Evolutionary conservation across 345 rosid genomes (phyloP).

Genomic region (Dipteronia dyeriana): DNA sequence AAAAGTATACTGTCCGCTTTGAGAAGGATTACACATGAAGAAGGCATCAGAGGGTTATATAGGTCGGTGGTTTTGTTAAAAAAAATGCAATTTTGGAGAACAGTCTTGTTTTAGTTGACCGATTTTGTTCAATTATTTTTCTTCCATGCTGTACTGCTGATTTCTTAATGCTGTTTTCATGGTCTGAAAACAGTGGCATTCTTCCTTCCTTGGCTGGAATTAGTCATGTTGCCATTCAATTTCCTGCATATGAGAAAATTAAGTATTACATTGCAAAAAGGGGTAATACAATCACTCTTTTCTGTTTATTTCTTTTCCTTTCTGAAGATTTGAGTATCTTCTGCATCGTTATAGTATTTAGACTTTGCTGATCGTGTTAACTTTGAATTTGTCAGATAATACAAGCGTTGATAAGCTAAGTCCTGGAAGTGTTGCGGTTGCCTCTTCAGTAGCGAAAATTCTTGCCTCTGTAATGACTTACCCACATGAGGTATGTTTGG

Average conservation of each 20-base stretch:
- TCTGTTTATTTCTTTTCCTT: conserved; percentile 6
- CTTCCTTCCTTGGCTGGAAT: conserved; percentile 90
- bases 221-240: conserved; percentile 95
- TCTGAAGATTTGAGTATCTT: conserved; percentile 4
- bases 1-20: conserved; percentile 74
- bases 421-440: conserved; percentile 65
- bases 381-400: conserved; percentile 48
- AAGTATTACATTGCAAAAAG: conserved; percentile 71
- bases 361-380: conserved; percentile 29
- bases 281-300: conserved; percentile 40
- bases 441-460: conserved; percentile 82
- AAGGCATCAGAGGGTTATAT: conserved; percentile 87
- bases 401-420: conserved; percentile 62
- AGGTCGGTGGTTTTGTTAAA: conserved; percentile 49
- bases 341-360: background rate
- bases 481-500: conserved; percentile 80
- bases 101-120: background rate
- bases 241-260: conserved; percentile 92
- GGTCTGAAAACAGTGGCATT: conserved; percentile 73
- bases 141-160: background rate
- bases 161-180: conserved; percentile 12
- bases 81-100: background rate
- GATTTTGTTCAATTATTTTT: background rate
- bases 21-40: conserved; percentile 74
- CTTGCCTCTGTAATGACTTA: conserved; percentile 81